Base-by-base conservation (phyloP, 2,329 filamentous ascomycete species). In the Aspergillus proliferans region DNA sequence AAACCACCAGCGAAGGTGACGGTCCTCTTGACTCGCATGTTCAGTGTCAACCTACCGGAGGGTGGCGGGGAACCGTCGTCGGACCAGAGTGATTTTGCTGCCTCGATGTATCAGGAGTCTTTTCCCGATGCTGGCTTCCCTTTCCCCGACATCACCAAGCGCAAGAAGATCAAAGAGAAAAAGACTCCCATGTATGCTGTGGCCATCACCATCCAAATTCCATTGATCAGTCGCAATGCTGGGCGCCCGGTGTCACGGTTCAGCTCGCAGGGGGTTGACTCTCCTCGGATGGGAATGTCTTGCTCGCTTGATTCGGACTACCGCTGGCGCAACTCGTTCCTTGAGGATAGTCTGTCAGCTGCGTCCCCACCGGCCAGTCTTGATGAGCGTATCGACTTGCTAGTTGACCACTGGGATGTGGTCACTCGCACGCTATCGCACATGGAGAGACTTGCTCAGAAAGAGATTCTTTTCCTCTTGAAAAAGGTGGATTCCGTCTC, bases 101-200 rank as follows among this genome's bases (percentile, higher is more conserved):
- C 53, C 46, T 60, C 63, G 4, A 53, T 68, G 8, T 60, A 65
- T 28, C 59, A 66, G 21, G 67, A 68, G 33, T 63, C 63, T 10
- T 55, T 67, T 38, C 61, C 63, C 4, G 65, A 70, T 30, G 52
- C 59, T 18, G 68, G 64, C 3, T 70, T 66, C 47, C 67, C 70
- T 0, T 71, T 71, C 39, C 65, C 67, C 8, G 68, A 71, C 38
- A 52, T 65, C 19, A 55, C 57, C 7, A 74, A 73, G 53, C 67
- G 68, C 34, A 71, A 69, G 45, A 76, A 76, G 54, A 67, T 75
- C 19, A 74, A 76, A 51, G 74, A 76, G 52, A 73, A 74, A 61
- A 77, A 76, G 58, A 79, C 76, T 1, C 80, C 79, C 4, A 80
- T 80, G 71, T 83, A 80, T 62, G 80, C 78, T 14, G 76, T 82